Percentiles rank a stretch among this genome's conserved stretches.
These are phyloP conservation scores for Dicorynia guianensis DNA, from an alignment of 306 rosid genomes.

Conservation along the genomic window DNA sequence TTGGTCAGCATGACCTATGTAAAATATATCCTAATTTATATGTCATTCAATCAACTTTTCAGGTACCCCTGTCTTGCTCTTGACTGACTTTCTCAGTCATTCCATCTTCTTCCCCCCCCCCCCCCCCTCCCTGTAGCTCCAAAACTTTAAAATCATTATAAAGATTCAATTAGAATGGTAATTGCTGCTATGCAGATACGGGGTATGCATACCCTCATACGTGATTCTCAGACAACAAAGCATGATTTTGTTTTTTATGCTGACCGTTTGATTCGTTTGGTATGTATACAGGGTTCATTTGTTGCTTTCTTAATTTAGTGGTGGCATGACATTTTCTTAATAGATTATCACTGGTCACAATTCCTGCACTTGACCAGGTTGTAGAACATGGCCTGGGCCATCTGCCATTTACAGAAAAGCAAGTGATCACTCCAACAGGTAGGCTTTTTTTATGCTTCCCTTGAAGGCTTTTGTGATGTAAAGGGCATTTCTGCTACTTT, in stretches of 20 bases:
- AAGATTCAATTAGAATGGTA: constrained; percentile 26
- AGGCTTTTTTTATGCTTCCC: constrained; percentile 40
- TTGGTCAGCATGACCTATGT: constrained; percentile 98
- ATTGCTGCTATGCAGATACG: constrained; percentile 70
- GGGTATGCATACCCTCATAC: constrained; percentile 97
- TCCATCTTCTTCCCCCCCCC: background rate
- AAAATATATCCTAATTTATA: constrained; percentile 94
- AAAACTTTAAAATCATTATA: background rate
- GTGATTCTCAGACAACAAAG: constrained; percentile 87
- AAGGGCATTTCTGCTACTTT: background rate
- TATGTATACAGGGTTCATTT: constrained; percentile 51
- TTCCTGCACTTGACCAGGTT: constrained; percentile 68
- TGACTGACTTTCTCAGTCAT: constrained; percentile 25
- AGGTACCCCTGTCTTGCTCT: constrained; percentile 59
- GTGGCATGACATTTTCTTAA: constrained; percentile 34
- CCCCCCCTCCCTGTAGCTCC: constrained; percentile 21
- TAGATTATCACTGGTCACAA: constrained; percentile 27
- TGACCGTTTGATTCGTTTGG: constrained; percentile 97
- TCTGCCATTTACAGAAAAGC: constrained; percentile 97
- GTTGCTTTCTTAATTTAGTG: constrained; percentile 32
- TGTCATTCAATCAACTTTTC: constrained; percentile 95
- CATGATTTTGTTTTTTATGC: constrained; percentile 97
- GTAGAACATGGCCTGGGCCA: constrained; percentile 99
- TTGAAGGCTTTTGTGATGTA: background rate
- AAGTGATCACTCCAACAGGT: constrained; percentile 95